Conservation (phyloP, 306 rosid species). For the Quercus dentata region DNA sequence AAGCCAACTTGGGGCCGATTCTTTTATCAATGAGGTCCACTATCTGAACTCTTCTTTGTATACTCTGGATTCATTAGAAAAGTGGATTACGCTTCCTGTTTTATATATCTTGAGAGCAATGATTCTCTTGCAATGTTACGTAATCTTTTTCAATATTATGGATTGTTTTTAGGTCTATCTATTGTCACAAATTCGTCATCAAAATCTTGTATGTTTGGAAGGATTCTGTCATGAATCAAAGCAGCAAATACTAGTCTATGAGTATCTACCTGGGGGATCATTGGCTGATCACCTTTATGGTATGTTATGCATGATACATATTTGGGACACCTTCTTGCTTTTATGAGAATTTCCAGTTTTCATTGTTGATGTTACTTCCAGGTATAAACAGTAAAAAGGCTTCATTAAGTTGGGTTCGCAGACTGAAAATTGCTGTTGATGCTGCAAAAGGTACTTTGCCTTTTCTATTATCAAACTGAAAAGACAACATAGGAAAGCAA, state of each 20-base stretch:
- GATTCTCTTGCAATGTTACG: background rate
- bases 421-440: conserved; percentile 93
- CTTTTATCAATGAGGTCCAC: conserved; percentile 88
- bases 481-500: background rate
- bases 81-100: background rate
- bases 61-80: background rate
- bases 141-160: background rate
- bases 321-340: background rate
- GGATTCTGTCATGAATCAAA: conserved; percentile 87
- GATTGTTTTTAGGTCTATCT: conserved; percentile 59
- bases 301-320: conserved; percentile 24
- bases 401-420: conserved; percentile 82
- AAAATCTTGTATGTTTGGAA: conserved; percentile 86
- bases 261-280: conserved; percentile 93
- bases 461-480: background rate
- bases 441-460: conserved; percentile 77
- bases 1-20: conserved; percentile 82
- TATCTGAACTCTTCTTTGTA: conserved; percentile 6
- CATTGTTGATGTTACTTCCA: conserved; percentile 18
- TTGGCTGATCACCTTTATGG: conserved; percentile 84
- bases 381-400: conserved; percentile 54
- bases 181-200: conserved; percentile 75
- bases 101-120: background rate
- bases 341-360: background rate
- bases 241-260: conserved; percentile 91